Evolutionary conservation across 768 basidiomycete genomes (phyloP).

Genomic region (Dictyophora rubrovolvata): DNA sequence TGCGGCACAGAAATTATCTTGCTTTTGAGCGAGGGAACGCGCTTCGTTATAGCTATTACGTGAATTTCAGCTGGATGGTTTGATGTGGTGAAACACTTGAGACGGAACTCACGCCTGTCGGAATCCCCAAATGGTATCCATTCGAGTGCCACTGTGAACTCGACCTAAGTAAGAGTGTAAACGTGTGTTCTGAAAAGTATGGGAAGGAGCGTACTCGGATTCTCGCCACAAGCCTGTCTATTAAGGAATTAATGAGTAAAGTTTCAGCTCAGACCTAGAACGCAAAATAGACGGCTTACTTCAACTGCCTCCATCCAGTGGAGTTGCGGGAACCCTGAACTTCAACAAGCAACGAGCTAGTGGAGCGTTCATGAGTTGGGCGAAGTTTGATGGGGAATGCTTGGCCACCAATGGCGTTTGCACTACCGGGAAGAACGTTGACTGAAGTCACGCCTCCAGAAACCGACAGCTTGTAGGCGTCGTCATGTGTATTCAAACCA

Average conservation of each 20-base stretch:
- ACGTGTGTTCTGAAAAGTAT: constrained; percentile 41
- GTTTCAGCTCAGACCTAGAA: not conserved
- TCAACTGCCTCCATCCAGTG: constrained; percentile 69
- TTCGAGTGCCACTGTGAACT: constrained; percentile 29
- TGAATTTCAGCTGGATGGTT: constrained; percentile 6
- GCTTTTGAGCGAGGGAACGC: constrained; percentile 49
- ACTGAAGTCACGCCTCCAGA: constrained; percentile 75
- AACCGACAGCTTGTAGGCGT: constrained; percentile 56
- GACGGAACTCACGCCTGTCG: constrained; percentile 41
- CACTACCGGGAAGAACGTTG: constrained; percentile 66
- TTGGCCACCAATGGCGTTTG: constrained; percentile 63
- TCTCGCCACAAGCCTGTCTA: constrained; percentile 24
- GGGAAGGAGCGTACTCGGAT: constrained; percentile 7
- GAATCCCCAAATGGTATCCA: constrained; percentile 65
- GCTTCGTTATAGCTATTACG: constrained; percentile 49
- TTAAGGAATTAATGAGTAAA: constrained; percentile 8
- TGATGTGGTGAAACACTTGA: too few species aligned
- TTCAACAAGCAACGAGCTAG: constrained; percentile 68
- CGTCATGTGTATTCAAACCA: constrained; percentile 73
- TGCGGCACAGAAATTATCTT: constrained; percentile 56
- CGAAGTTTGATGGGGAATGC: constrained; percentile 74
- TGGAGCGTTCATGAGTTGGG: constrained; percentile 56
- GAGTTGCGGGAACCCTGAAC: constrained; percentile 42
- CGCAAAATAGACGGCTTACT: constrained; percentile 30
- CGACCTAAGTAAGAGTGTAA: constrained; percentile 27